Base-by-base conservation (phyloP, 805 yeast species). In the Lipomyces chichibuensis region DNA sequence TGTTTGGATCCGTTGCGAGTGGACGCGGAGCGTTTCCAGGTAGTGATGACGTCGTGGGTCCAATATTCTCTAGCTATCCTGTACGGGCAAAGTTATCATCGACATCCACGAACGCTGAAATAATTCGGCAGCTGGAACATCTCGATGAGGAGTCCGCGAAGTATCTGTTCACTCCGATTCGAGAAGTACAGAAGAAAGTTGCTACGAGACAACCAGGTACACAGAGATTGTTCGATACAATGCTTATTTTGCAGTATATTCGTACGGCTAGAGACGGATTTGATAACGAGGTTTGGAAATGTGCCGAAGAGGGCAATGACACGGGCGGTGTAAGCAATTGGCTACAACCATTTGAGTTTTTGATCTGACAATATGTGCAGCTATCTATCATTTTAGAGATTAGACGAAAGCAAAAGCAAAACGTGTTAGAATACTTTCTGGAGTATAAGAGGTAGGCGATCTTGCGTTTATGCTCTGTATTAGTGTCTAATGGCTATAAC, bases 1-100 rank as follows among this genome's bases (percentile, higher is more conserved):
- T 59, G n/a, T 65, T 73, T 58, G 75, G 75, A 2, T 60, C 62
- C n/a, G 65, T 72, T 25, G 59, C 67, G 3, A 63, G 65, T 46
- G 75, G 75, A 8, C 65, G 75, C n/a, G 66, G 58, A 17, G 25
- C 59, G 9, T 60, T 66, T 27, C 32, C 54, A 17, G 67, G 65
- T 8, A 61, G 63, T 33, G 66, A 66, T 23, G 65, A 64, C n/a
- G 62, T 59, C 11, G 52, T 63, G 35, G 67, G 64, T 2, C 73
- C 73, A 20, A 37, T 57, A 14, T 71, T 71, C 35, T 64, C 49
- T 52, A 64, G 61, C 20, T 46, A 60, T 35, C 73, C 73, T 4
- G 60, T 71, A 3, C 61, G 73, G 13, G 62, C 62, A 25, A 49
- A 20, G 1, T 39, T 64, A 11, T 35, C 13, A 9, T 20, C 23